Percentiles rank a stretch among this genome's conserved stretches.
These are phyloP conservation scores for Tulasnella sp. DNA, from an alignment of 768 basidiomycete species.

Conservation along the genomic window DNA sequence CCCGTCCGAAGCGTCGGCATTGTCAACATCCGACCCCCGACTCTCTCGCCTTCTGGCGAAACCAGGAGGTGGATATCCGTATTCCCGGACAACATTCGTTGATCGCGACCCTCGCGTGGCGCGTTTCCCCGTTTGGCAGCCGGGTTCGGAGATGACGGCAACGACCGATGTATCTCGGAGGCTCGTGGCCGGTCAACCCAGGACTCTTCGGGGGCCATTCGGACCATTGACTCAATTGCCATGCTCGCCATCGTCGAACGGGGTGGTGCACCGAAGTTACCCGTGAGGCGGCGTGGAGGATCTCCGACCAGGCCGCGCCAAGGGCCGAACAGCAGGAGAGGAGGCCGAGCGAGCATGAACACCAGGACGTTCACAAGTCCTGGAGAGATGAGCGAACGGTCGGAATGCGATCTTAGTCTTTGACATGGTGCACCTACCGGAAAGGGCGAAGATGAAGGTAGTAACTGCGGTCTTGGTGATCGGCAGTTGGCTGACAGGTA, in stretches of 20 bases:
- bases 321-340: slow-evolving; percentile 5
- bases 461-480: too few relatives aligned
- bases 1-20: too few relatives aligned
- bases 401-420: not conserved
- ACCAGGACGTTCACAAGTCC: slow-evolving; percentile 13
- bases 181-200: not conserved
- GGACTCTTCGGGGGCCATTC: not conserved
- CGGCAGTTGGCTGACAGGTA: too few relatives aligned
- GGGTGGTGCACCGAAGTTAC: not conserved
- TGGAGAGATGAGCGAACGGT: not conserved
- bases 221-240: not conserved
- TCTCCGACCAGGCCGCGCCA: not conserved
- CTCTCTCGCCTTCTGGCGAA: too few relatives aligned
- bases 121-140: not conserved
- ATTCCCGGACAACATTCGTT: too few relatives aligned
- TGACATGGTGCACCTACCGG: not conserved
- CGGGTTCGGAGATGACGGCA: not conserved
- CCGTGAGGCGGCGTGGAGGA: not conserved
- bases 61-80: too few relatives aligned
- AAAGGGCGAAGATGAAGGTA: too few relatives aligned
- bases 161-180: not conserved
- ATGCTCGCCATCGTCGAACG: not conserved
- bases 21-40: too few relatives aligned
- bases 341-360: slow-evolving; percentile 7
- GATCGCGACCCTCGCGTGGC: not conserved